Evolutionary conservation across 257 asterid genomes (phyloP).

Genomic region (Pogostemon cablin): DNA sequence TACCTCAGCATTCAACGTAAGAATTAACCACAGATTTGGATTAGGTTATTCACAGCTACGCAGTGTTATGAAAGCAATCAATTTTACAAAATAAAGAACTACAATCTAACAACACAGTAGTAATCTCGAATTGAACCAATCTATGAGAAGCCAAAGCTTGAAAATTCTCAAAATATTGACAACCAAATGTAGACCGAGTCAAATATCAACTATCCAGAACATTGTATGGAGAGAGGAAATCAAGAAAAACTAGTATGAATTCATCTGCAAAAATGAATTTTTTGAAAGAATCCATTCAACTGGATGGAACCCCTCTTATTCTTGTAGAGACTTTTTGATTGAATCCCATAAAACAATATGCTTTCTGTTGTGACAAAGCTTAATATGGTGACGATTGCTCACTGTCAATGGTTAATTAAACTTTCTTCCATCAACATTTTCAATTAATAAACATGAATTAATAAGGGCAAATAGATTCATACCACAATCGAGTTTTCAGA

Average conservation of each 20-base stretch:
- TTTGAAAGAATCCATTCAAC: background rate
- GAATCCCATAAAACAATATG: slow-evolving; percentile 12
- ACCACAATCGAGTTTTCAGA: too few species aligned
- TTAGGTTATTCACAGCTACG: background rate
- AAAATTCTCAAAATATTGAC: slow-evolving; percentile 23
- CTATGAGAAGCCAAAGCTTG: slow-evolving; percentile 12
- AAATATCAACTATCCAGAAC: slow-evolving; percentile 12
- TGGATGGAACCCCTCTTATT: background rate
- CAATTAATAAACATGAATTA: too few species aligned
- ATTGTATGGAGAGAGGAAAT: background rate
- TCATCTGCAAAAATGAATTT: background rate
- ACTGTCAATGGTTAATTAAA: too few species aligned
- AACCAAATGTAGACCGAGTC: slow-evolving; percentile 24
- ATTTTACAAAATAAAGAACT: slow-evolving; percentile 4
- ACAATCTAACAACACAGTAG: background rate
- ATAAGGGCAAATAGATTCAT: too few species aligned
- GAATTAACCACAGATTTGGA: background rate
- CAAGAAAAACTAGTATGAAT: slow-evolving; percentile 10
- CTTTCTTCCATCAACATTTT: too few species aligned
- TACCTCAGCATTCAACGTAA: slow-evolving; percentile 16
- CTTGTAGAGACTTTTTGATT: background rate
- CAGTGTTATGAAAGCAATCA: background rate
- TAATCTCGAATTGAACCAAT: slow-evolving; percentile 9
- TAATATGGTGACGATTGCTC: too few species aligned
- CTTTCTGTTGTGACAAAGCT: too few species aligned